A percentile compares a stretch with the other conserved stretches of the same genome.
These are phyloP conservation scores for Scutellaria barbata DNA, from an alignment of 257 asterid genomes.

Conservation along the genomic window DNA sequence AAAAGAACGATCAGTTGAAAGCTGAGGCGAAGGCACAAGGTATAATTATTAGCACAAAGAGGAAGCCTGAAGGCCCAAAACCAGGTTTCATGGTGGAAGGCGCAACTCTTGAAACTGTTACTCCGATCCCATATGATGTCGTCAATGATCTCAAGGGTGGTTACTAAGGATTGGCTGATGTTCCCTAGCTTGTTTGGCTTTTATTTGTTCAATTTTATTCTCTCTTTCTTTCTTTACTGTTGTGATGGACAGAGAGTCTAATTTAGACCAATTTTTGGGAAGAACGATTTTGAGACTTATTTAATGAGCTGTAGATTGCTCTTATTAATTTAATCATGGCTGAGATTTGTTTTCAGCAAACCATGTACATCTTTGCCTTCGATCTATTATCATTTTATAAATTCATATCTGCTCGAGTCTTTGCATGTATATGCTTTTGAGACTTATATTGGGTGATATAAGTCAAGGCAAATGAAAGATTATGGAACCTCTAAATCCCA, in stretches of 20 bases:
- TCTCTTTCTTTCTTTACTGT: neutral
- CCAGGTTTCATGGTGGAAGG: constrained; percentile 88
- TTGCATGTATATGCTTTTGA: too few species aligned
- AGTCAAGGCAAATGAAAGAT: too few species aligned
- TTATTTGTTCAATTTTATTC: neutral
- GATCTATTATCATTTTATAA: too few species aligned
- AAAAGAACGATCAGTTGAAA: constrained; percentile 68
- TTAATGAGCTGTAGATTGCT: neutral
- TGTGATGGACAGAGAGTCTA: constrained; percentile 17
- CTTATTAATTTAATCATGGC: neutral
- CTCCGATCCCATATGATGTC: constrained; percentile 87
- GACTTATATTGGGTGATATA: too few species aligned
- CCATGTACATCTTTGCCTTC: too few species aligned
- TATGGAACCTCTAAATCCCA: neutral
- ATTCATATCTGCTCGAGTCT: too few species aligned
- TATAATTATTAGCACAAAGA: constrained; percentile 70
- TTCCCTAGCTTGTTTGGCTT: neutral
- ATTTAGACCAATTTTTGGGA: constrained; percentile 5
- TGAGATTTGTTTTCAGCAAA: too few species aligned
- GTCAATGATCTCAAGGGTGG: constrained; percentile 94
- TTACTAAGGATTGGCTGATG: constrained; percentile 36
- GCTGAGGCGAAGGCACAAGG: constrained; percentile 78
- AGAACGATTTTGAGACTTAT: neutral
- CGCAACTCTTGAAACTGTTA: constrained; percentile 66
- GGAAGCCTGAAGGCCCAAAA: constrained; percentile 78